Evolutionary conservation across 1,139 yeast genomes (phyloP), one percentile per base, ranked within the genome.

Genomic region (Nematodospora anomalae): DNA sequence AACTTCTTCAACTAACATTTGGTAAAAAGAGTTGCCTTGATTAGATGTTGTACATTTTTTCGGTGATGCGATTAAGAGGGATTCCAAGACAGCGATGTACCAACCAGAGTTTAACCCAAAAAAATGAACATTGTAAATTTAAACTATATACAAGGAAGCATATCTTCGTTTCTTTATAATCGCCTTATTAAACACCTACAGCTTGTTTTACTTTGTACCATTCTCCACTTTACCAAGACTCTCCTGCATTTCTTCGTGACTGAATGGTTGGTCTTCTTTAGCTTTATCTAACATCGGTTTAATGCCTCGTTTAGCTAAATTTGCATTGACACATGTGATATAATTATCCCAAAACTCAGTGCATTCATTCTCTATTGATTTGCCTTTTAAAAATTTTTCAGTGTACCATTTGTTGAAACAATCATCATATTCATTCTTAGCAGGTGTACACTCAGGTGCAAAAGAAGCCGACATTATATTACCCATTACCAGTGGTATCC

Each of bases 321-420:
- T 92, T 7, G 72, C 77, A 52, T 88, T 83, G 32, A 92, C 82
- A 64, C 98, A 92, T 12, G 80, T 80, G 50, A 86, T 86, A 60
- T 92, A 92, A 35, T 79, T 81, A 44, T 79, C 77, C 96, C 97
- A 92, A 30, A 87, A 76, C 33, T 83, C 92, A 37, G 87, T 83
- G 62, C 98, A 92, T 60, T 90, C 97, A 57, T 92, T 90, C 47
- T 83, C 74, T 38, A 80, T 59, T 50, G 83, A 74, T 49, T 81
- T 76, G 16, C 90, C 90, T 52, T 80, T 76, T 44, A 83, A 67
- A 52, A 83, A 83, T 60, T 83, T 85, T 52, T 90, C 97, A n/a
- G 94, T 81, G 59, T 92, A 92, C 97, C 97, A 92, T 49, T 76
- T 76, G 62, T 88, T 89, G 67, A 92, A 92, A 60, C 98, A 92